phyloP scores from a whole-genome alignment of 129 eudicot species.

The Helianthus tuberosus region DNA sequence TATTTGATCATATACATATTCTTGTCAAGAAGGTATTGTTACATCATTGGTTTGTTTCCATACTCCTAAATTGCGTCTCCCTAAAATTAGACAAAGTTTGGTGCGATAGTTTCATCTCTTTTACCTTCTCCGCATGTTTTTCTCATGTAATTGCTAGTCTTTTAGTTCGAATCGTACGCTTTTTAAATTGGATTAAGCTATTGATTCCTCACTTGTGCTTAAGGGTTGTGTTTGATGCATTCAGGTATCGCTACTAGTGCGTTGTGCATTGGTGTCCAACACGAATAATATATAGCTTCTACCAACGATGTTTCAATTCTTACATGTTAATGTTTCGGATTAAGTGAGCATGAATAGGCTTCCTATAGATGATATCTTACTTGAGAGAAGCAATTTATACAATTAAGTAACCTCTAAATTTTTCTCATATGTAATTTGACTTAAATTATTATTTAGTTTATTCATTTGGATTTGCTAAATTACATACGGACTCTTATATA shows the following conservation, averaged over 20 bases:
- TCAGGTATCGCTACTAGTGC: constrained; percentile 6
- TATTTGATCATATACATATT: background rate
- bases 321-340: too few species aligned
- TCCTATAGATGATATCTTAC: too few species aligned
- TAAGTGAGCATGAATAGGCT: too few species aligned
- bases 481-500: too few species aligned
- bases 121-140: background rate
- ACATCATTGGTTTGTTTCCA: constrained; percentile 8
- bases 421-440: too few species aligned
- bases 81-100: constrained; percentile 7
- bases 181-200: constrained; percentile 11
- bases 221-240: constrained; percentile 22
- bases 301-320: constrained; percentile 1
- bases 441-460: too few species aligned
- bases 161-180: constrained; percentile 14
- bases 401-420: too few species aligned
- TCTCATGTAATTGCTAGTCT: background rate
- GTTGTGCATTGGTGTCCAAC: background rate
- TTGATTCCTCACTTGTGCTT: constrained; percentile 17
- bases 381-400: too few species aligned
- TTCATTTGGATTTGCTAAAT: too few species aligned
- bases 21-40: background rate
- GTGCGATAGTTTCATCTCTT: constrained; percentile 5
- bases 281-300: background rate
- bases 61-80: background rate